A percentile compares a stretch with the other conserved stretches of the same genome.
Conservation (phyloP, 768 basidiomycete genomes). For the Mrakia blollopis region DNA sequence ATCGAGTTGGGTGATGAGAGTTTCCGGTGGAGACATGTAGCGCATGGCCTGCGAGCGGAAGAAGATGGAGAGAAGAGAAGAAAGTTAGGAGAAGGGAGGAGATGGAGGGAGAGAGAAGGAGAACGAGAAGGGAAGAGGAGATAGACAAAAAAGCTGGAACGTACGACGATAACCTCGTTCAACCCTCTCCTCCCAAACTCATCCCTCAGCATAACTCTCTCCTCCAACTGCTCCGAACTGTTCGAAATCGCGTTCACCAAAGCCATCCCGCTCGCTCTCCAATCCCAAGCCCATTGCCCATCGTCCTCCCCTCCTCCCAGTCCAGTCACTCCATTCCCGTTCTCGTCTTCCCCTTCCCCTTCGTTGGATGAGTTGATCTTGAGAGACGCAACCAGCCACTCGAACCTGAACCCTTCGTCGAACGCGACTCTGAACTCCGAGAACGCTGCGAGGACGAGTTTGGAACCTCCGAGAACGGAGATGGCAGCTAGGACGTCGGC, state of each 20-base stretch:
- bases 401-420: constrained; percentile 73
- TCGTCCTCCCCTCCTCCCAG: constrained; percentile 14
- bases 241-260: constrained; percentile 18
- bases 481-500: constrained; percentile 79
- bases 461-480: constrained; percentile 53
- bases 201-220: constrained; percentile 70
- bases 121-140: not conserved
- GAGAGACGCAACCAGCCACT: constrained; percentile 63
- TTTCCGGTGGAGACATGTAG: constrained; percentile 71
- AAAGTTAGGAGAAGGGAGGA: not conserved
- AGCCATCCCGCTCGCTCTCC: constrained; percentile 18
- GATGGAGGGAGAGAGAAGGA: not conserved
- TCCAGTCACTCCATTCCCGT: not conserved
- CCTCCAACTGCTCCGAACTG: constrained; percentile 60
- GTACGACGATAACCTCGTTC: constrained; percentile 75
- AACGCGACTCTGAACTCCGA: constrained; percentile 71
- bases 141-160: constrained; percentile 40
- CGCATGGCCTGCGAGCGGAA: constrained; percentile 56
- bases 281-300: constrained; percentile 36
- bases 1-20: constrained; percentile 68
- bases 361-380: constrained; percentile 49
- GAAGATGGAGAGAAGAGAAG: not conserved
- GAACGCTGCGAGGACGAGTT: constrained; percentile 66
- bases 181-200: constrained; percentile 76
- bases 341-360: constrained; percentile 20